Percentiles rank a stretch among this genome's conserved stretches.
Evolutionary conservation across 768 basidiomycete species (phyloP).

Genomic region (Lenzites betulinus): DNA sequence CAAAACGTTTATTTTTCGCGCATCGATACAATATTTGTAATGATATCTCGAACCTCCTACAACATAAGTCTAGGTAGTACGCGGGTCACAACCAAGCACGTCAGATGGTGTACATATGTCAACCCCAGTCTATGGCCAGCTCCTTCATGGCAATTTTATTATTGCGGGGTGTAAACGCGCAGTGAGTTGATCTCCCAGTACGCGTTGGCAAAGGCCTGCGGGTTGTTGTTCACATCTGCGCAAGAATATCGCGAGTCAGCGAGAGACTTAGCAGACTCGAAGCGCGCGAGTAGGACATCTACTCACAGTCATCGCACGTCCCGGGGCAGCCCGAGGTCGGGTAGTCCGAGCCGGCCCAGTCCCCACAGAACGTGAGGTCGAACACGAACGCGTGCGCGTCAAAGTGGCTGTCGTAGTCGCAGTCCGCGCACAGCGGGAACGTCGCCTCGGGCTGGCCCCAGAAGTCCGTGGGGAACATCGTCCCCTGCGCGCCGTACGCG

Average conservation of each 20-base stretch:
- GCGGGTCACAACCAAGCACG: no score
- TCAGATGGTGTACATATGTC: no score
- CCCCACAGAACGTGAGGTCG: slow-evolving; percentile 63
- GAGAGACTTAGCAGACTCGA: background rate
- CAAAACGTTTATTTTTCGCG: no score
- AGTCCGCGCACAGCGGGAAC: slow-evolving; percentile 48
- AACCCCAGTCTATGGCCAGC: no score
- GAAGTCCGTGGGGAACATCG: slow-evolving; percentile 21
- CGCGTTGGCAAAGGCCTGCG: slow-evolving; percentile 56
- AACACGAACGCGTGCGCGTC: slow-evolving; percentile 55
- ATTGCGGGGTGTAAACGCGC: slow-evolving; percentile 47
- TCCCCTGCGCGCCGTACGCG: background rate
- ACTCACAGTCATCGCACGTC: slow-evolving; percentile 51
- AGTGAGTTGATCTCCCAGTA: slow-evolving; percentile 73
- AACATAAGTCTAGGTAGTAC: no score
- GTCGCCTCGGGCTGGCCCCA: slow-evolving; percentile 53
- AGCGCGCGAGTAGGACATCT: no score
- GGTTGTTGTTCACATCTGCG: slow-evolving; percentile 56
- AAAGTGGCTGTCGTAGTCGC: slow-evolving; percentile 56
- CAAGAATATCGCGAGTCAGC: background rate
- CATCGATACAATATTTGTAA: no score
- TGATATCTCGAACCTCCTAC: no score
- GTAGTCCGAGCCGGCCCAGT: slow-evolving; percentile 53
- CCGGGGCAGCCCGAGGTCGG: slow-evolving; percentile 43
- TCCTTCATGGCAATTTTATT: no score